Evolutionary conservation across 345 rosid species (phyloP), one percentile per base, ranked within the genome.

Genomic region (Euphorbia lathyris): DNA sequence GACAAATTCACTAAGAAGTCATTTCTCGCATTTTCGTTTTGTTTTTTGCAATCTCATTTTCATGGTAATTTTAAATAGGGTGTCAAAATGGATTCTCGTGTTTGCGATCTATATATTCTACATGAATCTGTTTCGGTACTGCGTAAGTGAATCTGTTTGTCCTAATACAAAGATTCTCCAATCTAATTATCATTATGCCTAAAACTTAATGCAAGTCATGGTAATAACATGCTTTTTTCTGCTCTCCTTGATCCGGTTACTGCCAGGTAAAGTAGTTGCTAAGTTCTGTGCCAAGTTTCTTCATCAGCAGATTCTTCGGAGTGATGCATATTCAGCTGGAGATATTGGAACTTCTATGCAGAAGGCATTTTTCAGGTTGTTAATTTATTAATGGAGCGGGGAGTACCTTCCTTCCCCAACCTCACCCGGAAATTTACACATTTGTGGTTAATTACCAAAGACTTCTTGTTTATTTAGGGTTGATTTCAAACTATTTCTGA

Each of bases 261-360:
- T 79, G 79, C 45, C 84, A 93, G 98, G 98, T 61, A 93, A 88
- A 83, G 96, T 90, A 63, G 98, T 93, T 71, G 90, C 98, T 42
- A 93, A 93, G 77, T 93, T 93, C 77, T 93, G 97, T 69, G 93
- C 96, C 68, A 93, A 93, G 85, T 88, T 42, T 86, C 88, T 93
- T 71, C 98, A 93, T 71, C 93, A 77, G 74, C 97, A 93, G 79
- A 91, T 93, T 72, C 85, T 84, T 45, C 86, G 80, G 83, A 66
- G 78, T 67, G 97, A 88, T 48, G 88, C 87, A 34, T 93, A 86
- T 76, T 72, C 82, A 19, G 85, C 88, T 72, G 98, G 97, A 68
- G 98, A 90, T 63, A 76, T 87, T 17, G 92, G 82, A 72, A 83
- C 80, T 72, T 85, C 97, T 45, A 75, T 87, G 69, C 93, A 86